Conservation (phyloP, 177 flowering plant genomes). For the Vitis hybrid region DNA sequence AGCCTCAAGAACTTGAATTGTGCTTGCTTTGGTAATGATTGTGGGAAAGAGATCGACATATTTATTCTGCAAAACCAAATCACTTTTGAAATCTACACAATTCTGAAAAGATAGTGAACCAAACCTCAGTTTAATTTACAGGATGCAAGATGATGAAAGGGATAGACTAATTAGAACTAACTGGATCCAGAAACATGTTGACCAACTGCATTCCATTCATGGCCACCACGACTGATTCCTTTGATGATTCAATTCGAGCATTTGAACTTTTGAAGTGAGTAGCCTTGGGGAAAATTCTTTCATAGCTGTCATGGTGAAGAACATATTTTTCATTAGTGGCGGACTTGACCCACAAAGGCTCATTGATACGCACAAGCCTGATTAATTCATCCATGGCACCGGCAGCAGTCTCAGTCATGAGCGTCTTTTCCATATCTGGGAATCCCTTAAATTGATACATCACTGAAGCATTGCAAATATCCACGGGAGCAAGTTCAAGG, state of each 20-base stretch:
- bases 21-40: conserved; percentile 30
- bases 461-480: background rate
- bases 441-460: conserved; percentile 11
- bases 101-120: background rate
- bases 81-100: background rate
- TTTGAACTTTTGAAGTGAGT: conserved; percentile 18
- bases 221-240: conserved; percentile 20
- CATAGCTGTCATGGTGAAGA: conserved; percentile 30
- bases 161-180: conserved; percentile 3
- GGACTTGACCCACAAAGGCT: conserved; percentile 37
- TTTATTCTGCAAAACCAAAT: conserved; percentile 26
- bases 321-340: conserved; percentile 14
- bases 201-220: conserved; percentile 22
- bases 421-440: conserved; percentile 23
- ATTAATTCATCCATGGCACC: conserved; percentile 33
- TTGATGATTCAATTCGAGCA: conserved; percentile 33
- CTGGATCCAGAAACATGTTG: conserved; percentile 32
- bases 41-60: conserved; percentile 42
- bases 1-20: conserved; percentile 25
- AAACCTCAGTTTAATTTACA: background rate
- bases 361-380: conserved; percentile 25
- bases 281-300: conserved; percentile 18
- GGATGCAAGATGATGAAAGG: too few relatives aligned
- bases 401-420: conserved; percentile 27
- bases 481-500: conserved; percentile 6